Evolutionary conservation across 2,329 filamentous ascomycete species (phyloP).

Genomic region (Teratosphaeria pseudoeucalypti): DNA sequence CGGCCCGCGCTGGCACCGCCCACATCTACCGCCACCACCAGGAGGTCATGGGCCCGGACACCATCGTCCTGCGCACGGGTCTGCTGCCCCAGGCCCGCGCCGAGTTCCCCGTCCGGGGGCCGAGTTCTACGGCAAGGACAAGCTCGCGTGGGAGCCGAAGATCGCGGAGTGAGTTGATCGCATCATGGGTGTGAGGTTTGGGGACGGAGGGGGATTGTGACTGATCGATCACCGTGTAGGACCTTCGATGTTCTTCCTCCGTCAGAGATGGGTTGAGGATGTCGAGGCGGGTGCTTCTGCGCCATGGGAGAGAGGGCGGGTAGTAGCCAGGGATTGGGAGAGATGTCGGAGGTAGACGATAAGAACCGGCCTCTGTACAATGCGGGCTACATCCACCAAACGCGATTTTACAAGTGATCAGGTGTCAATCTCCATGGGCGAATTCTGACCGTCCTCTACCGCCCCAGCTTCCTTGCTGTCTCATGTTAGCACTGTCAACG

Average conservation of each 20-base stretch:
- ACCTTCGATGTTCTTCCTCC: slow-evolving; percentile 39
- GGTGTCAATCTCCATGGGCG: background rate
- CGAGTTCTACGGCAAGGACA: slow-evolving; percentile 47
- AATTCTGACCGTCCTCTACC: background rate
- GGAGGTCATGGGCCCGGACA: slow-evolving; percentile 40
- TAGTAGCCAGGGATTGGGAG: background rate
- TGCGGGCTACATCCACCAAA: background rate
- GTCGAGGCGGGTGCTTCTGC: background rate
- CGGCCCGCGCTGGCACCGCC: slow-evolving; percentile 45
- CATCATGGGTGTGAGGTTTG: too few species aligned
- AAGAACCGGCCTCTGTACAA: background rate
- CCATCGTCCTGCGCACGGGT: slow-evolving; percentile 43
- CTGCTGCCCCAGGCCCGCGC: slow-evolving; percentile 36
- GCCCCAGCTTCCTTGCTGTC: slow-evolving; percentile 2
- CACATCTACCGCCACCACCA: slow-evolving; percentile 50
- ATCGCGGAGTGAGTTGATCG: slow-evolving; percentile 25
- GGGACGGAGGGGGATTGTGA: background rate
- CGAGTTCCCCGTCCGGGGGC: slow-evolving; percentile 39
- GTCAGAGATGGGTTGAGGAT: slow-evolving; percentile 12
- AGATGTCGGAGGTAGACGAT: background rate
- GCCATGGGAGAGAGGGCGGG: background rate
- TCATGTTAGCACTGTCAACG: background rate
- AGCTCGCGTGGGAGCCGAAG: slow-evolving; percentile 42
- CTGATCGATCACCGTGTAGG: slow-evolving; percentile 1
- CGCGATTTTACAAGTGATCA: background rate